phyloP scores from a whole-genome alignment of 2,329 filamentous ascomycete species.

The Helminthosporium solani region DNA sequence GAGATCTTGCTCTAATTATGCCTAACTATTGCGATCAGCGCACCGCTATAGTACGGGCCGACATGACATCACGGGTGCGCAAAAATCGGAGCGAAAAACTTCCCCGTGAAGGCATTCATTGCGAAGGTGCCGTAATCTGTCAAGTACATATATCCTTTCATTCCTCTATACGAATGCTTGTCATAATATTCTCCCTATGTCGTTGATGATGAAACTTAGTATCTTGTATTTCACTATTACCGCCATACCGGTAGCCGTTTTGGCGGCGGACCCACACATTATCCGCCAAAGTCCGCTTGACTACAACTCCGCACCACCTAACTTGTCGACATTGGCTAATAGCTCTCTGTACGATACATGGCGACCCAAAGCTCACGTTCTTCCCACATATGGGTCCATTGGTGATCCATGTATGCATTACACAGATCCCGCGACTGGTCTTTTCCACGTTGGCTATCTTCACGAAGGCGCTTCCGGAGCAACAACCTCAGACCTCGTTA shows the following conservation, averaged over 20 bases:
- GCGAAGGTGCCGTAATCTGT: neutral
- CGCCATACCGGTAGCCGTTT: neutral
- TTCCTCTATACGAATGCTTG: neutral
- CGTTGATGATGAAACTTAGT: neutral
- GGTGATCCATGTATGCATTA: constrained; percentile 51
- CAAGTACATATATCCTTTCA: neutral
- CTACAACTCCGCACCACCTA: constrained; percentile 20
- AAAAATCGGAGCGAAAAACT: neutral
- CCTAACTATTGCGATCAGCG: neutral
- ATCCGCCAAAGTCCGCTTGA: constrained; percentile 12
- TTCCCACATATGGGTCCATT: constrained; percentile 44
- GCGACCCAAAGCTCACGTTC: constrained; percentile 45
- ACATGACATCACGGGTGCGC: neutral
- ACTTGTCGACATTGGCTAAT: constrained; percentile 20
- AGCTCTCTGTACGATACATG: constrained; percentile 20
- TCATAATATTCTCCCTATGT: neutral
- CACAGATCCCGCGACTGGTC: constrained; percentile 46
- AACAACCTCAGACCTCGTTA: constrained; percentile 47
- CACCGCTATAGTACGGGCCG: neutral
- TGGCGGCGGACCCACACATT: constrained; percentile 1
- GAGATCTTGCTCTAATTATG: neutral
- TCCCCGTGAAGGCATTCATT: neutral
- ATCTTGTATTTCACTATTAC: neutral
- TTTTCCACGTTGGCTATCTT: constrained; percentile 51
- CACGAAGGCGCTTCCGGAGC: constrained; percentile 35